phyloP scores from a whole-genome alignment of 148 eudicot genomes.

The Diospyros lotus region DNA sequence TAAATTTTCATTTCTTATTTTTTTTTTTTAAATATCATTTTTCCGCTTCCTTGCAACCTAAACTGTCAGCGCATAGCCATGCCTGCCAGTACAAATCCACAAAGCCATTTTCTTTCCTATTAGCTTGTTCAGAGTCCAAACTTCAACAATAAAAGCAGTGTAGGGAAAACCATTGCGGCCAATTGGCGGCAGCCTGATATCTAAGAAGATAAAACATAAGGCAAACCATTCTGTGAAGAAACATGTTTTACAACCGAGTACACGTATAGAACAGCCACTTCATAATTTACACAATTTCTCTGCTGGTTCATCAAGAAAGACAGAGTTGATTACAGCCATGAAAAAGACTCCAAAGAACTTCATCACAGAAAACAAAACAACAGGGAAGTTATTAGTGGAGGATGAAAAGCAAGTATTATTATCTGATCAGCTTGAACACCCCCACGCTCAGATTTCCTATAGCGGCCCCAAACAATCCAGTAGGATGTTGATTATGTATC shows the following conservation, averaged over 20 bases:
- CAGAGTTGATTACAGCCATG: neutral
- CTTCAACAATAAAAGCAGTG: too few species aligned
- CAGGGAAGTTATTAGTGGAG: neutral
- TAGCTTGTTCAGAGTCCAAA: too few species aligned
- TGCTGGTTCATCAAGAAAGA: neutral
- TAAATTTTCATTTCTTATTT: too few species aligned
- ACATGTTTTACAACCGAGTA: neutral
- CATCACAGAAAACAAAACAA: neutral
- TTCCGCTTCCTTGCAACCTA: too few species aligned
- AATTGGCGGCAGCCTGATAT: too few species aligned
- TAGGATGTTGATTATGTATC: neutral
- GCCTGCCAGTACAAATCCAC: too few species aligned
- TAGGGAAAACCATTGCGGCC: too few species aligned
- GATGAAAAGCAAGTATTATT: neutral
- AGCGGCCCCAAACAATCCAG: neutral
- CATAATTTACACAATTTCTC: neutral
- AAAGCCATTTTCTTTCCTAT: too few species aligned
- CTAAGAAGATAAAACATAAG: too few species aligned
- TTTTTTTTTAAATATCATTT: too few species aligned
- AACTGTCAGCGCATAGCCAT: too few species aligned
- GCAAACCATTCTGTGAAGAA: too few species aligned
- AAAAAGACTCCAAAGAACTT: neutral
- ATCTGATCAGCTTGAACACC: neutral
- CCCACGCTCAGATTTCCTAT: constrained; percentile 2
- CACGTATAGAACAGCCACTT: neutral